Evolutionary conservation across 768 basidiomycete species (phyloP), one percentile per base, ranked within the genome.

Genomic region (Gymnopilus dilepis): DNA sequence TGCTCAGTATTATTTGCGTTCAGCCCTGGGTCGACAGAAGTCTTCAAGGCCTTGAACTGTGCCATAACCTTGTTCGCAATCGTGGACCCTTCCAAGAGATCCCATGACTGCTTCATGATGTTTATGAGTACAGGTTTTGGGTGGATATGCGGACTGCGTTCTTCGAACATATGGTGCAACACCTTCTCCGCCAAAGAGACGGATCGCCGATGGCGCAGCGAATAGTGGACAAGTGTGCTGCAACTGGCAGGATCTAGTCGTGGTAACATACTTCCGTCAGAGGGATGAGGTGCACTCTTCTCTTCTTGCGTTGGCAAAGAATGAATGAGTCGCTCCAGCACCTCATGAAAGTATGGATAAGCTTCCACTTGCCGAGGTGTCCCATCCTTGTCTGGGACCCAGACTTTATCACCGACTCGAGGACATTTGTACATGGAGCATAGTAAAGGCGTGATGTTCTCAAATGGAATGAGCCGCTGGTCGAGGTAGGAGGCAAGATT

Each of bases 141-240:
- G 34, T 73, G 61, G 15, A 88, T 66, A 11, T 74, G 71, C 4
- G 78, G 76, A 7, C 73, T 60, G 15, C 84, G 80, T 2, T 74
- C 61, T 17, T 74, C 64, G 19, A 74, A 76, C 85, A 91, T 87
- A 65, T 90, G 84, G 12, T 81, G 63, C 11, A 91, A 69, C 13
- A 92, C 73, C 12, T 70, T 63, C 13, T 79, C 71, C 0, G 84
- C 88, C 24, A 84, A 74, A 0, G 67, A 59, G 17, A 81, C 73
- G 5, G 87, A 87, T 40, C 79, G 73, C n/a, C 82, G 81, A 65
- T 89, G 81, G 7, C 83, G 83, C 34, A 94, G 78, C 4, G 86
- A 77, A 70, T 91, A 92, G 62, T 89, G 80, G 3, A 93, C 65
- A 26, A 94, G 81, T 0, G 84, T 67, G 69, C 91, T 89, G 72